phyloP scores from a whole-genome alignment of 164 flowering plant species.

The Taxillus chinensis region DNA sequence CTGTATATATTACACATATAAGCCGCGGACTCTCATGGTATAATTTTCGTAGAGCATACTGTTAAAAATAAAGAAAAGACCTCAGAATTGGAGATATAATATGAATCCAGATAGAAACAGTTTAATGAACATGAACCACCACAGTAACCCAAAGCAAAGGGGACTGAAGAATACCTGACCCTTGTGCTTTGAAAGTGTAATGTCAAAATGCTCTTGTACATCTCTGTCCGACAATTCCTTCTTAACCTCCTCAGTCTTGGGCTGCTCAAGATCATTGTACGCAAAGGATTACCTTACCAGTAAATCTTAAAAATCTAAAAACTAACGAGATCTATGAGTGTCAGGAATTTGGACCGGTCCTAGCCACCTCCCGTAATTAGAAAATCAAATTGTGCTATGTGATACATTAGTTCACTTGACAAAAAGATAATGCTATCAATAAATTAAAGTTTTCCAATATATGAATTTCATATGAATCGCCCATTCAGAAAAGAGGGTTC shows the following conservation, averaged over 20 bases:
- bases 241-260: conserved; percentile 68
- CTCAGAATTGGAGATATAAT: not conserved
- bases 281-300: not conserved
- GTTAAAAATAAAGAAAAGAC: conserved; percentile 11
- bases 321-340: too few relatives aligned
- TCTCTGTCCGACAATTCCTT: conserved; percentile 72
- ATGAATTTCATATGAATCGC: too few relatives aligned
- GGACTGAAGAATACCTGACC: conserved; percentile 60
- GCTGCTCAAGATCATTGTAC: conserved; percentile 33
- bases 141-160: not conserved
- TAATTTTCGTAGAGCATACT: conserved; percentile 92
- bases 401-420: too few relatives aligned
- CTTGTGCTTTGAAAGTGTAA: conserved; percentile 75
- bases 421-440: too few relatives aligned
- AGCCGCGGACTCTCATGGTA: conserved; percentile 99
- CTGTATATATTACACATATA: conserved; percentile 79
- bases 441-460: too few relatives aligned
- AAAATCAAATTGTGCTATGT: too few relatives aligned
- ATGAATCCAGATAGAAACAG: not conserved
- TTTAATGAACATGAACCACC: not conserved
- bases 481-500: not conserved
- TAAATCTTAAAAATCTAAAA: too few relatives aligned
- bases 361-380: too few relatives aligned
- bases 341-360: too few relatives aligned
- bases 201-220: conserved; percentile 73